Base-by-base conservation (phyloP, 2,329 filamentous ascomycete species). In the Aspergillus sp. region DNA sequence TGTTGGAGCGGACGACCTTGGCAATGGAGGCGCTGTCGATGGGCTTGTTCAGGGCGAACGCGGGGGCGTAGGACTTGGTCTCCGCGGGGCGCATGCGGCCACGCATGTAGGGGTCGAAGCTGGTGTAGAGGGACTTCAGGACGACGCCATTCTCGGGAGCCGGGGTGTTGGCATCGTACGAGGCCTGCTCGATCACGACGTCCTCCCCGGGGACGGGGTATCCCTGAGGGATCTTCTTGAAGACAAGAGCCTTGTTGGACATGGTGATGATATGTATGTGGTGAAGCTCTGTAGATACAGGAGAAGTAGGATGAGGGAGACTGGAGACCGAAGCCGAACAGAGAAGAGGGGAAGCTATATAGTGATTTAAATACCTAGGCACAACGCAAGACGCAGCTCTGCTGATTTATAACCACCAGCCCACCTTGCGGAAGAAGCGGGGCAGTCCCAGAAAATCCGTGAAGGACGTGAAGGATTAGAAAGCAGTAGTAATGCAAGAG, bases 51-150 rank as follows among this genome's bases (percentile, higher is more conserved):
- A 89, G 70, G 14, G 78, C 68, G 65, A 85, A 90, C 2, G 87
- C 71, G 1, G 86, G 77, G 19, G 78, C 69, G 77, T 91, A 94
- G 9, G 88, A 91, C 74, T 88, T 84, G 67, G 75, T 64, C 32
- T 77, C 70, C 5, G 88, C 67, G 45, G 78, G 72, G 45, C 89
- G 86, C 88, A 96, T 92, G 61, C 84, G 83, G 55, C 88, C 88
- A 52, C 91, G 88, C 78, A 89, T 84, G 77, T 95, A 96, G 2
- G 91, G 91, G 71, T 96, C 91, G 74, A 88, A 88, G 38, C 88
- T 92, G 58, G 85, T 79, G 71, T 88, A 90, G 64, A 87, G 81
- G 62, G 88, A 82, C 75, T 90, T 83, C 58, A 87, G 74, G 29
- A 83, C 83, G 45, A 95, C 70, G 38, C 90, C 86, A 58, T 88